Percentiles rank a stretch among this genome's conserved stretches.
Evolutionary conservation across 164 flowering plant genomes (phyloP).

Genomic region (Macadamia tetraphylla): DNA sequence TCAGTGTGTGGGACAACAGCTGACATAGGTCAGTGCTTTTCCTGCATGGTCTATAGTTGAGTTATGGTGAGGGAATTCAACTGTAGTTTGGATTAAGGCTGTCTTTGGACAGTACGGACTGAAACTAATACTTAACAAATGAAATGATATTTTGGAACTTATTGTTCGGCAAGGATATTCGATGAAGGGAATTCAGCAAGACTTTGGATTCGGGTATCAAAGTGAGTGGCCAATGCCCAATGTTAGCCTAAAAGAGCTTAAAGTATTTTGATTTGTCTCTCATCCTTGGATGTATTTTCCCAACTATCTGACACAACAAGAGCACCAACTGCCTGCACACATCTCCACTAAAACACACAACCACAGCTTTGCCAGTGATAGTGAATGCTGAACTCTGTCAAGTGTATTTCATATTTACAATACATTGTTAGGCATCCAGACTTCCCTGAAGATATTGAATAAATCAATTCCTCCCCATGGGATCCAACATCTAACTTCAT

Average conservation of each 20-base stretch:
- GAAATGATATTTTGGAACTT: constrained; percentile 24
- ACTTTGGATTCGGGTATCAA: too few relatives aligned
- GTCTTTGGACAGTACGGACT: too few relatives aligned
- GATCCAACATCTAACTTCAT: constrained; percentile 57
- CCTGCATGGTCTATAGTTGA: too few relatives aligned
- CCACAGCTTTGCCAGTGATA: constrained; percentile 58
- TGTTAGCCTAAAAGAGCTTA: constrained; percentile 42
- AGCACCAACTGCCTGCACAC: constrained; percentile 32
- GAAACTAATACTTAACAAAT: too few relatives aligned
- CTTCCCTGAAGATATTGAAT: constrained; percentile 18
- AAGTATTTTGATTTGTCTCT: constrained; percentile 33
- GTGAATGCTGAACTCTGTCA: constrained; percentile 22
- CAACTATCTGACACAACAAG: constrained; percentile 13
- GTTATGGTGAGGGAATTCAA: too few relatives aligned
- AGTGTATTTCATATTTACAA: constrained; percentile 35
- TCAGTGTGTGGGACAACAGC: too few relatives aligned
- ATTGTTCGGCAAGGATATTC: constrained; percentile 27
- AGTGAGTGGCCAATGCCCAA: constrained; percentile 24
- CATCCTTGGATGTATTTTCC: constrained; percentile 3
- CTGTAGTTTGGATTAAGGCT: too few relatives aligned
- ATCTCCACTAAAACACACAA: constrained; percentile 44
- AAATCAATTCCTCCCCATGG: constrained; percentile 26
- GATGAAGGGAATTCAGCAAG: too few relatives aligned
- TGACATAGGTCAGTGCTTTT: too few relatives aligned
- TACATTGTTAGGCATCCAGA: constrained; percentile 40